A percentile compares a stretch with the other conserved stretches of the same genome.
These are phyloP conservation scores for Ramalina intermedia DNA, from an alignment of 495 filamentous ascomycete species.

Conservation along the genomic window DNA sequence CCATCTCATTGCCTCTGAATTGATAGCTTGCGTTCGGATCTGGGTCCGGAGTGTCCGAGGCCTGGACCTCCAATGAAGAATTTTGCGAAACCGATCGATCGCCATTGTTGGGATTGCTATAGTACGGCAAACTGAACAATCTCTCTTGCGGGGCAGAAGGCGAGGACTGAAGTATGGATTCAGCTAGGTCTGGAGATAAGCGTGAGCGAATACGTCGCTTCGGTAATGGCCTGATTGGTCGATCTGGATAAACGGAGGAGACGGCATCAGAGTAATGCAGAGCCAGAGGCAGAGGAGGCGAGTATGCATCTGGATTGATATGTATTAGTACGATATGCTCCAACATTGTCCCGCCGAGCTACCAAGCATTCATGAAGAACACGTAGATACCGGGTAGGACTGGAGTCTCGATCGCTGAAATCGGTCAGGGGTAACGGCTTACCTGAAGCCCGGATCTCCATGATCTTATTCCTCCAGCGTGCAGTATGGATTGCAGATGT, in stretches of 20 bases:
- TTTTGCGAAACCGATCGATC: neutral
- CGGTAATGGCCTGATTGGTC: conserved; percentile 86
- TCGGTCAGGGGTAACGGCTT: too few relatives aligned
- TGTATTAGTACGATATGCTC: conserved; percentile 5
- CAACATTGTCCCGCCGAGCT: too few relatives aligned
- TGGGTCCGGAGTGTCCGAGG: neutral
- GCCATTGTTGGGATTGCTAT: neutral
- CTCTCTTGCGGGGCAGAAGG: conserved; percentile 50
- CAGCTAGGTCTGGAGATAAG: conserved; percentile 68
- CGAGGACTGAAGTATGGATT: conserved; percentile 68
- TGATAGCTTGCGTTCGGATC: conserved; percentile 18
- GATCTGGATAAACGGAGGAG: conserved; percentile 66
- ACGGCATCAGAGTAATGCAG: conserved; percentile 47
- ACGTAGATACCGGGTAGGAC: too few relatives aligned
- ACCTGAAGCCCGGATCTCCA: too few relatives aligned
- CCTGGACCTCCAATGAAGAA: neutral
- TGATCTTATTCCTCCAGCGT: too few relatives aligned
- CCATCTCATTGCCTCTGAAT: conserved; percentile 19
- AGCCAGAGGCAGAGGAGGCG: conserved; percentile 11
- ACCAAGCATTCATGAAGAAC: too few relatives aligned
- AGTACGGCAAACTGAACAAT: conserved; percentile 62
- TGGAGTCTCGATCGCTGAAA: too few relatives aligned
- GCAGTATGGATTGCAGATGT: too few relatives aligned
- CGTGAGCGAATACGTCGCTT: conserved; percentile 74
- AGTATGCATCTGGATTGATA: conserved; percentile 9